A percentile compares a stretch with the other conserved stretches of the same genome.
Evolutionary conservation across 176 grass and related monocot species (phyloP).

Genomic region (Canna indica): DNA sequence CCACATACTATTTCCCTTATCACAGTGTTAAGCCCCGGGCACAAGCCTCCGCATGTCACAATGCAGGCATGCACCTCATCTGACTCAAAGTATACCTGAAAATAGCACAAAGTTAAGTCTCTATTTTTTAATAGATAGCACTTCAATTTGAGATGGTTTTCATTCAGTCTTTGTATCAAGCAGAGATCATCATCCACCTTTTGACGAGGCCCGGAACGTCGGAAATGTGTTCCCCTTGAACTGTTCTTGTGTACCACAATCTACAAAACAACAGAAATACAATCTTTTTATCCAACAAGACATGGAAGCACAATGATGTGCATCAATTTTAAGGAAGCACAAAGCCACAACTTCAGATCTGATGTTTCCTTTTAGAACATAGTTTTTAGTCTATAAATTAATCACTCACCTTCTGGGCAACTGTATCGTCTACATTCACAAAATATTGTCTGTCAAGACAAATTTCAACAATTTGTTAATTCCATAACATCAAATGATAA

Average conservation of each 20-base stretch:
- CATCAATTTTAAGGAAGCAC: not conserved
- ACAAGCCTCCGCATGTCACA: constrained; percentile 94
- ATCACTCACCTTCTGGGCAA: constrained; percentile 77
- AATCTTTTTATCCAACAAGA: not conserved
- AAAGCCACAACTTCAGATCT: not conserved
- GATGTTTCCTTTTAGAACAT: not conserved
- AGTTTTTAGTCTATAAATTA: not conserved
- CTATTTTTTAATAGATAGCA: not conserved
- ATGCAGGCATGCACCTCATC: constrained; percentile 93
- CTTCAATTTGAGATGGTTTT: not conserved
- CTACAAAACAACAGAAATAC: constrained; percentile 30
- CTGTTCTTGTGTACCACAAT: constrained; percentile 73
- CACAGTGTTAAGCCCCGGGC: constrained; percentile 95
- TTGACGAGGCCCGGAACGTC: constrained; percentile 80
- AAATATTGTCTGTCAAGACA: constrained; percentile 80
- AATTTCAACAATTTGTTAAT: not conserved
- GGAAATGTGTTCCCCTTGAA: constrained; percentile 79
- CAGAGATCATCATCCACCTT: constrained; percentile 29
- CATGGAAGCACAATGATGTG: no score
- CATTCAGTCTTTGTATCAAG: not conserved
- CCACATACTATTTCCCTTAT: constrained; percentile 98
- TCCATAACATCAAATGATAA: not conserved
- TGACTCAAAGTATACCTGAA: constrained; percentile 75
- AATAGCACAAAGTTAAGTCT: not conserved
- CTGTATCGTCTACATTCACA: constrained; percentile 64